phyloP scores from a whole-genome alignment of 768 basidiomycete genomes.

The Pisolithus albus region DNA sequence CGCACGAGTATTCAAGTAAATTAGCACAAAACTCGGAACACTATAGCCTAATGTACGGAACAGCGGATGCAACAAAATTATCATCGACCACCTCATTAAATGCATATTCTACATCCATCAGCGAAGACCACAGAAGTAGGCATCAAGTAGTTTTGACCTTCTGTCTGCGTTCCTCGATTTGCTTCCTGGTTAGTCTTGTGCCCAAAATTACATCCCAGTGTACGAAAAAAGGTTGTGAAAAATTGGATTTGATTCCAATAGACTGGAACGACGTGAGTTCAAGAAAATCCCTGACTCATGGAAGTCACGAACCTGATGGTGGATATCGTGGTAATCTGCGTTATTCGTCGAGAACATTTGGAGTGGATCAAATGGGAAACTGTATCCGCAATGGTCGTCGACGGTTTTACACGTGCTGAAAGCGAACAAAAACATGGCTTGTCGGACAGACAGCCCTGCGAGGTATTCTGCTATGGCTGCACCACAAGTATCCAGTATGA shows the following conservation, averaged over 20 bases:
- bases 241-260: slow-evolving; percentile 89
- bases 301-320: slow-evolving; percentile 67
- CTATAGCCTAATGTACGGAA: too few species aligned
- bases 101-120: too few species aligned
- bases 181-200: slow-evolving; percentile 68
- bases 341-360: slow-evolving; percentile 84
- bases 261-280: neutral
- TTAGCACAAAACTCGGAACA: too few species aligned
- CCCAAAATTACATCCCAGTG: slow-evolving; percentile 85
- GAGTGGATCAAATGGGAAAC: slow-evolving; percentile 84
- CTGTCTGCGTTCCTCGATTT: slow-evolving; percentile 44
- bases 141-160: slow-evolving; percentile 15
- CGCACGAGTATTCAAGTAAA: too few species aligned
- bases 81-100: too few species aligned
- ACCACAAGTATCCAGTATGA: slow-evolving; percentile 81
- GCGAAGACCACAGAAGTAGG: too few species aligned
- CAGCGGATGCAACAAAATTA: too few species aligned
- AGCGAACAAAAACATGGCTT: slow-evolving; percentile 76
- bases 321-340: slow-evolving; percentile 96
- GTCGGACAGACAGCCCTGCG: slow-evolving; percentile 67
- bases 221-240: slow-evolving; percentile 88
- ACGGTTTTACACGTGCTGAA: slow-evolving; percentile 89
- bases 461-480: slow-evolving; percentile 68
- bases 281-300: neutral
- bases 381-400: slow-evolving; percentile 93